Base-by-base conservation (phyloP, 768 basidiomycete species). In the Rhodotorula toruloides region DNA sequence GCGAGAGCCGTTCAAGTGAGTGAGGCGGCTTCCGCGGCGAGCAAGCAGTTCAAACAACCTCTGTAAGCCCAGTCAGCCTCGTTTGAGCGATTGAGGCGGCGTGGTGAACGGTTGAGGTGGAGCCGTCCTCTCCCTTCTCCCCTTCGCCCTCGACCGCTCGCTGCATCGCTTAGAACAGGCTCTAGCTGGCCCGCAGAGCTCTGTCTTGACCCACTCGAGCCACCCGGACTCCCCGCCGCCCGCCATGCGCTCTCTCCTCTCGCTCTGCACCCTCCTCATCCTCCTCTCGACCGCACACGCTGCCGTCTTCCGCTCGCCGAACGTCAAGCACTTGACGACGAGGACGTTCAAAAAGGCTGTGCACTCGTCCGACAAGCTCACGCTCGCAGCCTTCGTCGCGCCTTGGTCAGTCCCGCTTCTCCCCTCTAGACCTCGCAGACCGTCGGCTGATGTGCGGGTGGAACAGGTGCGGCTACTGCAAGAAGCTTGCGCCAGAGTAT, bases 301-400 rank as follows among this genome's bases (percentile, higher is more conserved):
- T 2, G 74, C 64, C 36, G 16, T 53, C 34, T 72, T 70, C 58
- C 46, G 55, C 32, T 72, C 70, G 12, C 61, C 63, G 13, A 59
- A 65, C 52, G 65, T 74, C 56, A 70, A 72, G 40, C 40, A 54
- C 9, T 63, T 74, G 37, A 49, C 58, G 27, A 48, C 58, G 0
- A 52, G 37, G 34, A 68, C 59, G 27, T 73, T 74, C 72, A 72
- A 72, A 47, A 61, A 65, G 52, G n/a, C 52, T 31, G 70, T 74
- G 3, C 65, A 72, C 16, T 50, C 52, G 21, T 64, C 67, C 2
- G 65, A 72, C 64, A 73, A 73, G 37, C 66, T 68, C 40, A 58
- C 67, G 2, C 22, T 71, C 29, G 67, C 52, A 11, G 58, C 69
- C 2, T 73, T 73, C 53, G 54, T 55, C 36, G 72, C 72, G 4